Conservation (phyloP, 192 early-diverging fungal species). For the Jimgerdemannia lactiflua region DNA sequence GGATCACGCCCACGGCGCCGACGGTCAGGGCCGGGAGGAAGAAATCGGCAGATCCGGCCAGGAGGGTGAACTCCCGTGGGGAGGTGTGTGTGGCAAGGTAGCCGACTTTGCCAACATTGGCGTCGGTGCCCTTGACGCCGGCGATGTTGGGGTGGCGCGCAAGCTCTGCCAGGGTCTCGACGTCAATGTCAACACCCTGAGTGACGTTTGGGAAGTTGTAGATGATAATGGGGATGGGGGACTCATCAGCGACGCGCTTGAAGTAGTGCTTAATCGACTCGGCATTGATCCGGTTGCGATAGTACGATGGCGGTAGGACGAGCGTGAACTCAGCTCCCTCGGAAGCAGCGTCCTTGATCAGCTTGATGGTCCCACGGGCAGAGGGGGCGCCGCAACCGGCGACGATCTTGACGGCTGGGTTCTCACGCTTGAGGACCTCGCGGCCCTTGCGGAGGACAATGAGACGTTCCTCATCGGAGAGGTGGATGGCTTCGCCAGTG, state of each 20-base stretch:
- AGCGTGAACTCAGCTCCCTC: constrained; percentile 25
- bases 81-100: constrained; percentile 21
- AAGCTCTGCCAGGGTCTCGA: constrained; percentile 10
- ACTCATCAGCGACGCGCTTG: constrained; percentile 21
- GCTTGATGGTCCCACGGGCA: constrained; percentile 20
- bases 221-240: constrained; percentile 33
- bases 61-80: constrained; percentile 25
- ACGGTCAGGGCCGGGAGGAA: constrained; percentile 27
- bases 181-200: constrained; percentile 30
- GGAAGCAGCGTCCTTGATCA: constrained; percentile 21
- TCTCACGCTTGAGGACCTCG: constrained; percentile 11
- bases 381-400: constrained; percentile 25
- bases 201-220: constrained; percentile 37
- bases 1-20: constrained; percentile 27
- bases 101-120: constrained; percentile 37
- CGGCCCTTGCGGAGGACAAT: constrained; percentile 11
- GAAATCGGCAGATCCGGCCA: constrained; percentile 36
- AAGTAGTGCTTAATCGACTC: constrained; percentile 20
- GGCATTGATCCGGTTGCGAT: constrained; percentile 15
- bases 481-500: constrained; percentile 32
- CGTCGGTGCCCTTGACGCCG: constrained; percentile 34
- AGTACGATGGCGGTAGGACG: constrained; percentile 32
- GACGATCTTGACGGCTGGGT: constrained; percentile 20
- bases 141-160: constrained; percentile 30
- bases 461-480: constrained; percentile 28